These are phyloP conservation scores for Talaromyces wortmannii DNA, from an alignment of 495 filamentous ascomycete genomes.

Conservation along the genomic window DNA sequence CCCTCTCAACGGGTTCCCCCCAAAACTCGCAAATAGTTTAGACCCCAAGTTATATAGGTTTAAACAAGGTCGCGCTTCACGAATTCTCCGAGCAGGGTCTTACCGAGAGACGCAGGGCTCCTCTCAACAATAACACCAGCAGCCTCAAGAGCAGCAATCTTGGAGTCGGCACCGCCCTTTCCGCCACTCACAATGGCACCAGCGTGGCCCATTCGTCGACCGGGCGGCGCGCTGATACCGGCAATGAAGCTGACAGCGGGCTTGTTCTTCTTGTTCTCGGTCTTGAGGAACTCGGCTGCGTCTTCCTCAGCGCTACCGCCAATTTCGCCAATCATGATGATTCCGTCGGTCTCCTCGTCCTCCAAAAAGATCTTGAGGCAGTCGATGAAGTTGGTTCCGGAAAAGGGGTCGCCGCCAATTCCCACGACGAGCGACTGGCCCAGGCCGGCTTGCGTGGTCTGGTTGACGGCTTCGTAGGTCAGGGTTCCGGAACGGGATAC, in stretches of 20 bases:
- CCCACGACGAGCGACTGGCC: slow-evolving; percentile 97
- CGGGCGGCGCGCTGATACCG: slow-evolving; percentile 93
- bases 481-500: slow-evolving; percentile 97
- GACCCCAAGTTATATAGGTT: slow-evolving; percentile 8
- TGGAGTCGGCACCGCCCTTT: slow-evolving; percentile 95
- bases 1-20: too few relatives aligned
- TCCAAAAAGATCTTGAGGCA: slow-evolving; percentile 94
- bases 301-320: slow-evolving; percentile 97
- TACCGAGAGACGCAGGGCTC: slow-evolving; percentile 84
- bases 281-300: slow-evolving; percentile 89
- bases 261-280: slow-evolving; percentile 86
- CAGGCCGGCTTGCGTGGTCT: slow-evolving; percentile 93
- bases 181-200: slow-evolving; percentile 96
- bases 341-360: slow-evolving; percentile 95
- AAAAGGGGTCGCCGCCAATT: slow-evolving; percentile 98
- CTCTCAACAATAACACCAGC: slow-evolving; percentile 96
- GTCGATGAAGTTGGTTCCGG: slow-evolving; percentile 99
- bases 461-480: slow-evolving; percentile 99
- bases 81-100: slow-evolving; percentile 90
- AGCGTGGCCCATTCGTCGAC: slow-evolving; percentile 96
- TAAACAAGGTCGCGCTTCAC: slow-evolving; percentile 93
- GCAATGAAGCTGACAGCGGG: slow-evolving; percentile 97
- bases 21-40: not conserved
- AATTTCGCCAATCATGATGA: slow-evolving; percentile 99
- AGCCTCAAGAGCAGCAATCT: slow-evolving; percentile 88